Percentiles rank a stretch among this genome's conserved stretches.
Conservation (phyloP, 2,329 filamentous ascomycete species). For the Epicoccum nigrum region DNA sequence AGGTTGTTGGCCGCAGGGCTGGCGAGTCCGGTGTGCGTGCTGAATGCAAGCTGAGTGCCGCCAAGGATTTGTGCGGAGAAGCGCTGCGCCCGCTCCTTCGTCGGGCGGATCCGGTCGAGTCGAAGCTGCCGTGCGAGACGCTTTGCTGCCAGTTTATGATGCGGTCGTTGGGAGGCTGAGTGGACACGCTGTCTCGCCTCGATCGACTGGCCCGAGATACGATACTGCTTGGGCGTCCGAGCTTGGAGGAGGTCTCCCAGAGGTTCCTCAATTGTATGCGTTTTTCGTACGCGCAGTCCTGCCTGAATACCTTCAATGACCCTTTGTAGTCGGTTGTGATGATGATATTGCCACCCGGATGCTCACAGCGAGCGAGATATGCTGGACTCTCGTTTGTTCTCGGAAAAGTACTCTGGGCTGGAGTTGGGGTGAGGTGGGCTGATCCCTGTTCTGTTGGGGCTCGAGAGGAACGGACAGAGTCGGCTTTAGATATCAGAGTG, state of each 20-base stretch:
- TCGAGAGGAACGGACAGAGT: constrained; percentile 61
- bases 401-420: constrained; percentile 44
- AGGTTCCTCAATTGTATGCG: constrained; percentile 66
- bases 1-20: constrained; percentile 19
- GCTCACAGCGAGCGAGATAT: constrained; percentile 76
- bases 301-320: constrained; percentile 90
- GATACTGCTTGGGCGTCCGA: constrained; percentile 60
- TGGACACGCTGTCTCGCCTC: constrained; percentile 54
- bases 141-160: constrained; percentile 88
- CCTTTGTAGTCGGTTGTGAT: constrained; percentile 89
- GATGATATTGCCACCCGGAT: constrained; percentile 85
- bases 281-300: constrained; percentile 87
- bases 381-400: constrained; percentile 70
- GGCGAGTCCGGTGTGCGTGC: constrained; percentile 27
- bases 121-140: constrained; percentile 61
- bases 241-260: constrained; percentile 73
- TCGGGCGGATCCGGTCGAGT: constrained; percentile 39
- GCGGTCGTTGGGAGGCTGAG: constrained; percentile 68
- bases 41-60: constrained; percentile 25
- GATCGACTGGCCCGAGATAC: constrained; percentile 59
- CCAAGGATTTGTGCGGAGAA: constrained; percentile 56
- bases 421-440: constrained; percentile 40
- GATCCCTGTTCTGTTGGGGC: constrained; percentile 53
- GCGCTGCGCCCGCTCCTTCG: constrained; percentile 49
- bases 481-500: constrained; percentile 75